Evolutionary conservation across 805 yeast genomes (phyloP).

Genomic region (Starmerella potacharoeniae): DNA sequence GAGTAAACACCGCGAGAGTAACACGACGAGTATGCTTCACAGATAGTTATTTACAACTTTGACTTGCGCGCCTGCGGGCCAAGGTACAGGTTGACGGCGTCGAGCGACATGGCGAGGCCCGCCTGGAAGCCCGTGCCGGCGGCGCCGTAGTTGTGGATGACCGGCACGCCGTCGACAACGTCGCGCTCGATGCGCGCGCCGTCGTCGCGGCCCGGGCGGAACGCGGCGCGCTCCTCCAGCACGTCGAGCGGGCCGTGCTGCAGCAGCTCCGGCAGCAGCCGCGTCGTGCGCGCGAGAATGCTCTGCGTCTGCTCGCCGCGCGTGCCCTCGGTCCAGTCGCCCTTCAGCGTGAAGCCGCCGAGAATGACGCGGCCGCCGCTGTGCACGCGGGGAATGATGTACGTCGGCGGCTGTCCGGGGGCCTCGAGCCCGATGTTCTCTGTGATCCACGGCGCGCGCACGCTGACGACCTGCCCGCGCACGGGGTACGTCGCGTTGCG

Average conservation of each 20-base stretch:
- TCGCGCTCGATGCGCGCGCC: constrained; percentile 63
- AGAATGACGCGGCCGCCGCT: constrained; percentile 56
- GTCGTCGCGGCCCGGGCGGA: constrained; percentile 66
- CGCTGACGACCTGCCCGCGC: constrained; percentile 68
- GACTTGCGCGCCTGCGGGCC: constrained; percentile 1
- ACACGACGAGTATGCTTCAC: no score
- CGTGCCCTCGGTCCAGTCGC: constrained; percentile 52
- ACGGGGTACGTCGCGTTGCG: constrained; percentile 48
- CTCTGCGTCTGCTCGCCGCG: constrained; percentile 47
- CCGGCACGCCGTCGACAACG: constrained; percentile 30
- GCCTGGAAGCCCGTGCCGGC: constrained; percentile 72
- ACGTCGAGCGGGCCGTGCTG: constrained; percentile 36
- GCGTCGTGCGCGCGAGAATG: constrained; percentile 48
- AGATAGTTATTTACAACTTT: not conserved
- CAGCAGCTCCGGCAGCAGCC: constrained; percentile 37
- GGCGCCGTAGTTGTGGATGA: constrained; percentile 68
- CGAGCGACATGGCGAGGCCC: constrained; percentile 52
- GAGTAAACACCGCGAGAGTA: no score
- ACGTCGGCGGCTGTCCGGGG: constrained; percentile 37
- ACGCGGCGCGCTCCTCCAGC: constrained; percentile 56
- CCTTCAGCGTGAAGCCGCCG: constrained; percentile 63
- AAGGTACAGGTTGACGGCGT: constrained; percentile 27
- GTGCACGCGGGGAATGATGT: constrained; percentile 60
- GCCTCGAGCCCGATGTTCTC: constrained; percentile 35
- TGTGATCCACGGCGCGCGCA: constrained; percentile 55